Percentiles rank a stretch among this genome's conserved stretches.
phyloP scores from a whole-genome alignment of 2,329 filamentous ascomycete genomes.

The Diaporthe amygdali region DNA sequence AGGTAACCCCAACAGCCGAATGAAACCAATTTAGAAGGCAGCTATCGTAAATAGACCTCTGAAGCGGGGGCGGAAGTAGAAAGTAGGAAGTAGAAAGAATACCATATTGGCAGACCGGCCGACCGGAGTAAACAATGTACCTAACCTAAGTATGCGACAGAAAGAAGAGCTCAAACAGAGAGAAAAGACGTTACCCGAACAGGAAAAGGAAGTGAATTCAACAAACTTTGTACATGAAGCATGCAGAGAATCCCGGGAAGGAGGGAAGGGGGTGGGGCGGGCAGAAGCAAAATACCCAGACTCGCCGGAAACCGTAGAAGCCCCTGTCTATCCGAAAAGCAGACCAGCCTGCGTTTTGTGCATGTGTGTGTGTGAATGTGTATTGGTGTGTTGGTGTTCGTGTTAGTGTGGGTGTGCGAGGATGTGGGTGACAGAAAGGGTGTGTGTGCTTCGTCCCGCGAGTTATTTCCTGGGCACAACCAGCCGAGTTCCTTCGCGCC shows the following conservation, averaged over 20 bases:
- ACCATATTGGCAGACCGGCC: constrained; percentile 11
- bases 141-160: constrained; percentile 13
- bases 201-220: neutral
- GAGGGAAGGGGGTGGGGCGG: neutral
- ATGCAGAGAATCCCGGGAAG: constrained; percentile 1
- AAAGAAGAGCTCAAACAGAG: neutral
- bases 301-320: neutral
- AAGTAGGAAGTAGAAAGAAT: neutral
- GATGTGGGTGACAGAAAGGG: neutral
- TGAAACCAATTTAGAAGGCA: neutral
- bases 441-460: constrained; percentile 6
- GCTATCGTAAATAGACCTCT: constrained; percentile 2
- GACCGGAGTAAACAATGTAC: constrained; percentile 10
- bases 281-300: neutral
- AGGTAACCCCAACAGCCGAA: neutral
- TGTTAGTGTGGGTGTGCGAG: neutral
- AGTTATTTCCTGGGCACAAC: constrained; percentile 8
- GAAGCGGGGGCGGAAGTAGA: neutral
- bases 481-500: constrained; percentile 9
- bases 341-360: constrained; percentile 17
- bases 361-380: neutral
- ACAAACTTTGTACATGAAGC: constrained; percentile 23
- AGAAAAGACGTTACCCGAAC: neutral
- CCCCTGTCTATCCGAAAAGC: constrained; percentile 8
- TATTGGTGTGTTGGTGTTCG: neutral